Conservation (phyloP, 371 early-diverging fungal genomes). For the Syncephalastrum racemosum region DNA sequence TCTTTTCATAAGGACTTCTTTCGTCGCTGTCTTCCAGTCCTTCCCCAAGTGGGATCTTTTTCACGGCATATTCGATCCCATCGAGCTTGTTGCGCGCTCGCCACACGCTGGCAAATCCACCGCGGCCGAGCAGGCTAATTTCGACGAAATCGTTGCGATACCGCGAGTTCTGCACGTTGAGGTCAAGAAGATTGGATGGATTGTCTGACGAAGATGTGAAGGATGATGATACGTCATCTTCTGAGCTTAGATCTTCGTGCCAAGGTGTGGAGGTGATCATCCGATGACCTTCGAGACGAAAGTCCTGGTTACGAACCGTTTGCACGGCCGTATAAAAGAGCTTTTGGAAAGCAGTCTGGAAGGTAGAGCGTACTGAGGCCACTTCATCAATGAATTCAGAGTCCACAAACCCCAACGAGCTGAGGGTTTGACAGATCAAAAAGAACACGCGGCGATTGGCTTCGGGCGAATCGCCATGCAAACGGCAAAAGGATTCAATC, state of each 20-base stretch:
- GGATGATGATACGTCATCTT: background rate
- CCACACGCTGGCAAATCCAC: constrained; percentile 94
- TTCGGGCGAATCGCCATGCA: constrained; percentile 83
- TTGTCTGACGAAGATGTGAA: background rate
- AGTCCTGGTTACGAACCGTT: constrained; percentile 48
- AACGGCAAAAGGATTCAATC: constrained; percentile 81
- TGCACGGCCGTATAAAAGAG: constrained; percentile 78
- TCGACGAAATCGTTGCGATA: constrained; percentile 87
- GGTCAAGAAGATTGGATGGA: constrained; percentile 17
- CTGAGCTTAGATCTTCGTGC: constrained; percentile 6
- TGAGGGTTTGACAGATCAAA: constrained; percentile 65
- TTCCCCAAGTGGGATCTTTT: constrained; percentile 65
- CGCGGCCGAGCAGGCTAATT: constrained; percentile 77
- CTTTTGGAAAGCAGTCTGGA: constrained; percentile 80
- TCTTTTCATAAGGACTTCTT: constrained; percentile 66
- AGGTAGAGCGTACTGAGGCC: constrained; percentile 74
- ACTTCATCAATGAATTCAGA: constrained; percentile 81
- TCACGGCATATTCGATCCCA: constrained; percentile 87
- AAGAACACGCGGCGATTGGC: constrained; percentile 83
- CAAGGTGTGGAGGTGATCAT: constrained; percentile 12
- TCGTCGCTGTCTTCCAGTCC: constrained; percentile 39
- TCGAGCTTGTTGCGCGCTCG: constrained; percentile 77
- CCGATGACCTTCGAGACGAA: constrained; percentile 8
- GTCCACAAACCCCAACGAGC: constrained; percentile 75
- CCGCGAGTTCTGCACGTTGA: constrained; percentile 67